These are phyloP conservation scores for Chaetomium tenue DNA, from an alignment of 495 filamentous ascomycete genomes.

Conservation along the genomic window DNA sequence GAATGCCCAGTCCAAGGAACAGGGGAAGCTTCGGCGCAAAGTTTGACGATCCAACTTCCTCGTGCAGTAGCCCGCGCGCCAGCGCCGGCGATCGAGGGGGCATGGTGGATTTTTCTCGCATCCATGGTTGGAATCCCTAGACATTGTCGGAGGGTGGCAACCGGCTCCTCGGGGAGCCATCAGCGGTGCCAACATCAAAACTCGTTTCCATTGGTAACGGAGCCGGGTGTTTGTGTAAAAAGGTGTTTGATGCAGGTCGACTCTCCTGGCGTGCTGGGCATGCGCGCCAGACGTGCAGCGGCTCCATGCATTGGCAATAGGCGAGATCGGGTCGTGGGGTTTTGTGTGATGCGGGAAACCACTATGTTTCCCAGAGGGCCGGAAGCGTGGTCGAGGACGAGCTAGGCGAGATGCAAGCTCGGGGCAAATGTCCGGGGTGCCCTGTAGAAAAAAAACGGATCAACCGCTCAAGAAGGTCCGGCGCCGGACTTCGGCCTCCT, in stretches of 20 bases:
- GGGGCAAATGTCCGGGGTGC: slow-evolving; percentile 9
- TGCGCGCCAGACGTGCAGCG: slow-evolving; percentile 21
- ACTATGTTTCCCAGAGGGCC: slow-evolving; percentile 28
- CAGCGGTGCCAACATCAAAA: neutral
- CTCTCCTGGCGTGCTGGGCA: slow-evolving; percentile 19
- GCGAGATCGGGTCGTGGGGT: slow-evolving; percentile 24
- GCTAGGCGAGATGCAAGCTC: slow-evolving; percentile 23
- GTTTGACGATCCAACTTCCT: neutral
- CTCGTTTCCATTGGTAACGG: neutral
- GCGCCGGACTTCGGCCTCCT: slow-evolving; percentile 70
- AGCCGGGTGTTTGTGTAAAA: neutral
- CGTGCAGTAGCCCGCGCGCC: neutral
- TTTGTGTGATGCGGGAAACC: slow-evolving; percentile 16
- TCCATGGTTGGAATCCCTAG: neutral
- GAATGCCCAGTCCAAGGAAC: neutral
- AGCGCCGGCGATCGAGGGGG: too few species aligned
- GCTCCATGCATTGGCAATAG: slow-evolving; percentile 27
- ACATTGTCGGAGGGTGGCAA: neutral
- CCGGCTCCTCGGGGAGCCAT: neutral
- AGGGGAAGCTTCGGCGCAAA: neutral
- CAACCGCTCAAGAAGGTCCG: slow-evolving; percentile 52
- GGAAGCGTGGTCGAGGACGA: slow-evolving; percentile 27
- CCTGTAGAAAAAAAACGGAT: slow-evolving; percentile 19
- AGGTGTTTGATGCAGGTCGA: neutral
- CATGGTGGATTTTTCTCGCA: too few species aligned